These are phyloP conservation scores for Annulohypoxylon moriforme DNA, from an alignment of 495 filamentous ascomycete species.

Conservation along the genomic window DNA sequence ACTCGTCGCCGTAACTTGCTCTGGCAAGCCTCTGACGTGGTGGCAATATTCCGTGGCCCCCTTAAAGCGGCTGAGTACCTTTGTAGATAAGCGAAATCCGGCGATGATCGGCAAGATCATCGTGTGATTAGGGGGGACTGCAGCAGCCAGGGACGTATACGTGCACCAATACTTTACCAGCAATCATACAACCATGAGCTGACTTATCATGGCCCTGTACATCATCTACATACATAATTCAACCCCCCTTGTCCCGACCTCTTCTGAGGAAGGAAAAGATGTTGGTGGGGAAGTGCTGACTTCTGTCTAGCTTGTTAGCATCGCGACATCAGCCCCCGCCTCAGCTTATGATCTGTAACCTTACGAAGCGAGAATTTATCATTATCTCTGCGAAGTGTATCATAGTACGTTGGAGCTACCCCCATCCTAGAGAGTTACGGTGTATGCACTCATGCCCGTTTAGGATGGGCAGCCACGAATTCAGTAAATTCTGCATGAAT, in stretches of 20 bases:
- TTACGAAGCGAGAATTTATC: neutral
- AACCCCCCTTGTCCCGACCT: neutral
- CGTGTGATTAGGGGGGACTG: conserved; percentile 12
- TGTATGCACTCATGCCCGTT: conserved; percentile 1
- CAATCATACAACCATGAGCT: conserved; percentile 9
- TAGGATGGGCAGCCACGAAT: conserved; percentile 2
- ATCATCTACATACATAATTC: neutral
- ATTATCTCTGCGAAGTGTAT: neutral
- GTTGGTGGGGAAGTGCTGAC: neutral
- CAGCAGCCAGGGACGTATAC: conserved; percentile 3
- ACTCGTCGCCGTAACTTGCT: neutral
- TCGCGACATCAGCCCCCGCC: neutral
- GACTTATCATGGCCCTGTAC: conserved; percentile 10
- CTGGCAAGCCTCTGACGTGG: neutral
- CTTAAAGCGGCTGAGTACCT: conserved; percentile 6
- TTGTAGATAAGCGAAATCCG: conserved; percentile 5
- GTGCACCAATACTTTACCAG: conserved; percentile 7
- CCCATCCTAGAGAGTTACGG: conserved; percentile 6
- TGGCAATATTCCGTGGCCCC: neutral
- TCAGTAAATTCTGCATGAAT: conserved; percentile 8
- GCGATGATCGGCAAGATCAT: conserved; percentile 7
- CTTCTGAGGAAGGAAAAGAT: neutral
- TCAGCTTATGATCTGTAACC: conserved; percentile 11
- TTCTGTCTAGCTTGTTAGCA: neutral
- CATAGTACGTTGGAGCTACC: neutral